Conservation (phyloP, 208 protist species). For the Trypanosoma mega region DNA sequence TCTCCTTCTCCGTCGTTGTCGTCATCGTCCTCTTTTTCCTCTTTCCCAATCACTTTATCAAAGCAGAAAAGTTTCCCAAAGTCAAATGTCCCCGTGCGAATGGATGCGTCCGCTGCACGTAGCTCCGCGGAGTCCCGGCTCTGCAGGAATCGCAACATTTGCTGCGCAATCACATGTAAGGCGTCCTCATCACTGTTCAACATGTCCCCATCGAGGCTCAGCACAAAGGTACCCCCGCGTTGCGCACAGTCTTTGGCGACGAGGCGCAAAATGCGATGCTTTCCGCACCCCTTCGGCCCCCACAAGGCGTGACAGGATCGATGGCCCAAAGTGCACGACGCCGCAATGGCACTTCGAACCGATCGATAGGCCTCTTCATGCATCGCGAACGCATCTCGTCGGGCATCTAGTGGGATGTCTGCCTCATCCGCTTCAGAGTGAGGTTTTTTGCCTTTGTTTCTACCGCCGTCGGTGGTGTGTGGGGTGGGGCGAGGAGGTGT, state of each 20-base stretch:
- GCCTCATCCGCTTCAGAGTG: not conserved
- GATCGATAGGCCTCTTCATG: conserved; percentile 62
- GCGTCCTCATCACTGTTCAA: conserved; percentile 67
- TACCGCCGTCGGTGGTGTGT: too few species aligned
- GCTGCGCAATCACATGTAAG: conserved; percentile 57
- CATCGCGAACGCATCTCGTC: conserved; percentile 22
- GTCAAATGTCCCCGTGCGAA: conserved; percentile 65
- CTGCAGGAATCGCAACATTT: conserved; percentile 62
- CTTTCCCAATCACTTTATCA: conserved; percentile 27
- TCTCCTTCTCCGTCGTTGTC: conserved; percentile 5
- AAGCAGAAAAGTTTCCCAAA: conserved; percentile 83
- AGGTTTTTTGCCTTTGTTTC: not conserved
- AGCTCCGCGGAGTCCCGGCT: conserved; percentile 49
- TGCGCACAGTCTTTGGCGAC: conserved; percentile 56
- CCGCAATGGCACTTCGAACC: conserved; percentile 69
- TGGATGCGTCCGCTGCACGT: conserved; percentile 45
- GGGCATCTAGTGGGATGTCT: not conserved
- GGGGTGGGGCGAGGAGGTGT: conserved; percentile 16
- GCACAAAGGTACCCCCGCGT: conserved; percentile 48
- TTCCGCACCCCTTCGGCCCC: conserved; percentile 69
- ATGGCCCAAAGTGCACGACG: conserved; percentile 66
- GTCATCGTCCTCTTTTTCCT: not conserved
- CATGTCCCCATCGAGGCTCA: conserved; percentile 66
- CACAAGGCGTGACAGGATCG: conserved; percentile 78
- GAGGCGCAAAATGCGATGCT: conserved; percentile 70